Evolutionary conservation across 805 yeast species (phyloP).

Genomic region (Alloascoidea hylecoeti): DNA sequence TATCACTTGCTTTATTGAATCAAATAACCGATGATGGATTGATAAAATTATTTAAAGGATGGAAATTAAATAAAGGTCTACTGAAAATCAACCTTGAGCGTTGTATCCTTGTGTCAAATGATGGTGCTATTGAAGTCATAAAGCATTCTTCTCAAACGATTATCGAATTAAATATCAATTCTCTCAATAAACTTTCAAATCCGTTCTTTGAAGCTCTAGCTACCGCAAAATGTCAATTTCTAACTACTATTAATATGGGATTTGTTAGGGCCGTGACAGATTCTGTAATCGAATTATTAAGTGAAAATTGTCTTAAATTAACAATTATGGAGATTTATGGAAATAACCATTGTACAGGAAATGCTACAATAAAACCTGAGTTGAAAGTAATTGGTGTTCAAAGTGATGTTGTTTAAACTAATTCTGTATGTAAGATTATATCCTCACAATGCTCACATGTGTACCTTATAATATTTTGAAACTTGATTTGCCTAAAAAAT

Average conservation of each 20-base stretch:
- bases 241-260: conserved; percentile 62
- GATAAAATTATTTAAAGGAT: conserved; percentile 38
- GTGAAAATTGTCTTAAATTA: conserved; percentile 46
- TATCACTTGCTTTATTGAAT: conserved; percentile 47
- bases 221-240: conserved; percentile 29
- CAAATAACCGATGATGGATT: conserved; percentile 61
- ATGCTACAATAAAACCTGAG: conserved; percentile 36
- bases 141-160: conserved; percentile 52
- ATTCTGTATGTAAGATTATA: neutral
- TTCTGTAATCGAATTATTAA: conserved; percentile 39
- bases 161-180: conserved; percentile 60
- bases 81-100: conserved; percentile 46
- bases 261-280: conserved; percentile 72
- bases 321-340: conserved; percentile 72
- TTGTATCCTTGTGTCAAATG: conserved; percentile 53
- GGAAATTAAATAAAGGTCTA: conserved; percentile 37
- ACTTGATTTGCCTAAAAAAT: neutral
- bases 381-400: conserved; percentile 63
- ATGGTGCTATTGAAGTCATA: conserved; percentile 42
- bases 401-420: conserved; percentile 36
- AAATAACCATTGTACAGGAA: conserved; percentile 34
- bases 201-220: conserved; percentile 11
- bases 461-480: conserved; percentile 4
- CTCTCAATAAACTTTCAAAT: conserved; percentile 43
- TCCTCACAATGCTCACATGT: neutral